These are phyloP conservation scores for Fusarium pininemorale DNA, from an alignment of 2,329 filamentous ascomycete species.

Conservation along the genomic window DNA sequence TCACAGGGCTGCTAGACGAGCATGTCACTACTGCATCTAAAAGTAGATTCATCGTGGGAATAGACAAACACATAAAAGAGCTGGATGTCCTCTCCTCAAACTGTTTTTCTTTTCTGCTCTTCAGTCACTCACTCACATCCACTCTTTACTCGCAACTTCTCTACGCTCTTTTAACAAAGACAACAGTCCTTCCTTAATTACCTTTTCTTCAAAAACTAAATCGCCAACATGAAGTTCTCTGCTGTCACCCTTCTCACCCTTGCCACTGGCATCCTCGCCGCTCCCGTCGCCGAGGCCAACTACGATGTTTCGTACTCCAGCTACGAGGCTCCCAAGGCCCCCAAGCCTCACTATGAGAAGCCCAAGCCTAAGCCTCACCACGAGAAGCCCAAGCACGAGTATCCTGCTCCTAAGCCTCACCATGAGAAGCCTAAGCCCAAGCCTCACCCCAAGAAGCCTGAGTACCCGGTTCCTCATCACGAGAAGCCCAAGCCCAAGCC, in stretches of 20 bases:
- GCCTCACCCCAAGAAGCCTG: not conserved
- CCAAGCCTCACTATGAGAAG: slow-evolving; percentile 5
- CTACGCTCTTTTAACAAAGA: not conserved
- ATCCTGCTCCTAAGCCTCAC: not conserved
- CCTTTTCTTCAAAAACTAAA: not conserved
- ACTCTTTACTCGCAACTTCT: slow-evolving; percentile 12
- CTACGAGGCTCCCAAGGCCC: slow-evolving; percentile 21
- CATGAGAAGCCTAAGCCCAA: not conserved
- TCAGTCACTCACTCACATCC: slow-evolving; percentile 20
- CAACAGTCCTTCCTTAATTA: not conserved
- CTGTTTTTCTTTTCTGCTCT: not conserved
- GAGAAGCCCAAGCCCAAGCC: slow-evolving; percentile 5
- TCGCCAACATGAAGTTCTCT: slow-evolving; percentile 28
- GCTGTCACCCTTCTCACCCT: slow-evolving; percentile 28
- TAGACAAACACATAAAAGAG: slow-evolving; percentile 11
- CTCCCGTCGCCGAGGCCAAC: slow-evolving; percentile 20
- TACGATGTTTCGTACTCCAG: slow-evolving; percentile 4
- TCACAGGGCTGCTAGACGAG: not conserved
- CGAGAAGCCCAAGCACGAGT: slow-evolving; percentile 4
- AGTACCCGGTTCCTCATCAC: not conserved
- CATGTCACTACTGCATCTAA: not conserved
- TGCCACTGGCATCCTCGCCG: slow-evolving; percentile 26
- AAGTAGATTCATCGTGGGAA: not conserved
- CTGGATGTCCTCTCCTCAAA: not conserved
- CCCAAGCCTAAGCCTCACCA: slow-evolving; percentile 6